Evolutionary conservation across 805 yeast genomes (phyloP).

Genomic region (Teunomyces pallodes): DNA sequence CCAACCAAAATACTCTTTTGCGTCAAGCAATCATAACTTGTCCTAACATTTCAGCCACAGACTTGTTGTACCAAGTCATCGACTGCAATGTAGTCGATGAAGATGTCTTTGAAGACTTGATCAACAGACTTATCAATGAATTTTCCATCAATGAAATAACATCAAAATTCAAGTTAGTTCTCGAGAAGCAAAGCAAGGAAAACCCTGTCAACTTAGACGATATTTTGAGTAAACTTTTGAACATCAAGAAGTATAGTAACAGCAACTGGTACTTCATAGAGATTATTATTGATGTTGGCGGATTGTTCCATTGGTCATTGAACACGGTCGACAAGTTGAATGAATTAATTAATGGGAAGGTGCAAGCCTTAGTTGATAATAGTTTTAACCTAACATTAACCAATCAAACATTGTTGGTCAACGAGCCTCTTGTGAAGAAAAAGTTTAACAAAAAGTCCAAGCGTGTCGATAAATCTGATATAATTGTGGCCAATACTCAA

Average conservation of each 20-base stretch:
- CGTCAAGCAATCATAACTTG: conserved; percentile 83
- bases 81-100: conserved; percentile 28
- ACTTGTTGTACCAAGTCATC: conserved; percentile 60
- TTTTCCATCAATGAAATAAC: conserved; percentile 61
- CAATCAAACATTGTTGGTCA: conserved; percentile 38
- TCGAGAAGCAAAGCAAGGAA: conserved; percentile 24
- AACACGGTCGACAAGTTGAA: conserved; percentile 48
- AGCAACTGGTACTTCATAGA: conserved; percentile 58
- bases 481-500: conserved; percentile 19
- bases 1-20: conserved; percentile 57
- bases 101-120: conserved; percentile 65
- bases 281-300: conserved; percentile 69
- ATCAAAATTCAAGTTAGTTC: conserved; percentile 37
- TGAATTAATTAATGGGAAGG: conserved; percentile 44
- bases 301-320: conserved; percentile 62
- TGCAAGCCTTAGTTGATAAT: conserved; percentile 43
- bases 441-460: conserved; percentile 23
- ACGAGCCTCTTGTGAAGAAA: conserved; percentile 21
- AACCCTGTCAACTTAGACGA: conserved; percentile 35
- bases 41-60: conserved; percentile 62
- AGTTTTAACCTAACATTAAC: conserved; percentile 46
- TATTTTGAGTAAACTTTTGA: conserved; percentile 28
- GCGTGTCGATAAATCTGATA: conserved; percentile 19
- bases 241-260: conserved; percentile 43
- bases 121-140: conserved; percentile 64